A percentile compares a stretch with the other conserved stretches of the same genome.
Evolutionary conservation across 805 yeast species (phyloP).

Genomic region (Saccharomycopsis lassenensis): DNA sequence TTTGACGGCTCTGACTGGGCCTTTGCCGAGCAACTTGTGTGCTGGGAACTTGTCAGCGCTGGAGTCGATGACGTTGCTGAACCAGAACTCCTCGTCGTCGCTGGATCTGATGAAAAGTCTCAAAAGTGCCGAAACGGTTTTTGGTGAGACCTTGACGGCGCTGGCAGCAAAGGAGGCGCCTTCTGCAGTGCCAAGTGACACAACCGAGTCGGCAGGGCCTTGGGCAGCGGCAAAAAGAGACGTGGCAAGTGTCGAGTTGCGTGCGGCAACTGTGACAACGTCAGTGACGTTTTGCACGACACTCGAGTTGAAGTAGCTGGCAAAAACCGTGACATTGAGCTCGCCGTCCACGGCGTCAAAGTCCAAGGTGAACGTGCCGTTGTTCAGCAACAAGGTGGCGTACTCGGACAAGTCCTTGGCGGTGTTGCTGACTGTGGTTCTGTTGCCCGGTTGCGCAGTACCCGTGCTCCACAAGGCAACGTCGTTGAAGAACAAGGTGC

Average conservation of each 20-base stretch:
- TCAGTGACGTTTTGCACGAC: constrained; percentile 17
- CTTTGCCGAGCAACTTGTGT: constrained; percentile 43
- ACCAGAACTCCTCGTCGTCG: constrained; percentile 80
- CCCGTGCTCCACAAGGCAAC: constrained; percentile 75
- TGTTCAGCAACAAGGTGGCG: constrained; percentile 35
- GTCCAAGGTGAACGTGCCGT: constrained; percentile 38
- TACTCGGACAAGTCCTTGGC: constrained; percentile 58
- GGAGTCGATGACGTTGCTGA: constrained; percentile 44
- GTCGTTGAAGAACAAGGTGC: constrained; percentile 51
- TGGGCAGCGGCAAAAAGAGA: constrained; percentile 12
- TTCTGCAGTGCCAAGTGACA: constrained; percentile 27
- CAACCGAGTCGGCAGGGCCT: constrained; percentile 30
- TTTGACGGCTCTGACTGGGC: constrained; percentile 60
- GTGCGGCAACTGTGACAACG: neutral
- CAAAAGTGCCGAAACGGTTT: constrained; percentile 39
- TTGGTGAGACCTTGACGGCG: constrained; percentile 45
- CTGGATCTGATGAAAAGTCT: constrained; percentile 63
- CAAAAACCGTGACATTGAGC: constrained; percentile 42
- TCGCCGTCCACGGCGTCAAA: constrained; percentile 62
- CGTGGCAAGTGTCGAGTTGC: neutral
- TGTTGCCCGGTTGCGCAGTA: constrained; percentile 66
- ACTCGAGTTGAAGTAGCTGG: constrained; percentile 35
- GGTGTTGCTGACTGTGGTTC: constrained; percentile 36
- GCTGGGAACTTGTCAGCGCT: constrained; percentile 33
- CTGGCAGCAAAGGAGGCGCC: constrained; percentile 12